A percentile compares a stretch with the other conserved stretches of the same genome.
Conservation (phyloP, 352 stramenopile genomes). For the Globisporangium irregulare region DNA sequence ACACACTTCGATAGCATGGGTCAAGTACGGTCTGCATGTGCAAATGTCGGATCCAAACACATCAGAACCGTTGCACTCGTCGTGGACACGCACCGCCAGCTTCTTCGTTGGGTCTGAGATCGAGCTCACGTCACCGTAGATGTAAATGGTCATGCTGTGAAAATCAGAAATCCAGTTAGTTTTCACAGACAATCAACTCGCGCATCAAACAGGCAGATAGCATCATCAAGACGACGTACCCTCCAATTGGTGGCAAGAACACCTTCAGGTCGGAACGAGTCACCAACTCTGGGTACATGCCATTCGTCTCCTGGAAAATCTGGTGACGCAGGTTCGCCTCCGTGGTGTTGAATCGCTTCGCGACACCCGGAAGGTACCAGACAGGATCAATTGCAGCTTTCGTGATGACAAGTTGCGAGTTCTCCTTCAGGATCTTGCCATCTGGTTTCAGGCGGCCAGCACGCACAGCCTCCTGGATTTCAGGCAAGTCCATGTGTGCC, state of each 20-base stretch:
- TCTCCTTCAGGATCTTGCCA: slow-evolving; percentile 93
- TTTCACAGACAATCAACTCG: background rate
- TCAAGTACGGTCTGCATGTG: slow-evolving; percentile 98
- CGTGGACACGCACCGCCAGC: slow-evolving; percentile 97
- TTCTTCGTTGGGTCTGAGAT: slow-evolving; percentile 98
- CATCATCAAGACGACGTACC: background rate
- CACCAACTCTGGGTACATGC: slow-evolving; percentile 99
- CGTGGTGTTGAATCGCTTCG: slow-evolving; percentile 97
- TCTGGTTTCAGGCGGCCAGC: slow-evolving; percentile 93
- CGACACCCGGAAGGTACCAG: slow-evolving; percentile 98
- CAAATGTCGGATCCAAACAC: slow-evolving; percentile 99
- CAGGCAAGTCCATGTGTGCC: slow-evolving; percentile 99
- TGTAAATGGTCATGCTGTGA: slow-evolving; percentile 93
- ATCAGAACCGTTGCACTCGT: slow-evolving; percentile 99
- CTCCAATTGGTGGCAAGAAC: slow-evolving; percentile 98
- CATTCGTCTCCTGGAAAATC: slow-evolving; percentile 99
- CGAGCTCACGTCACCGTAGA: slow-evolving; percentile 96
- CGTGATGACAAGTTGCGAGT: slow-evolving; percentile 90
- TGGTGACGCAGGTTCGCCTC: slow-evolving; percentile 94
- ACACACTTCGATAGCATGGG: slow-evolving; percentile 99
- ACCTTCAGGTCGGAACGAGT: slow-evolving; percentile 98
- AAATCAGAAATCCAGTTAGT: background rate
- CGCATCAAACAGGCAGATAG: background rate
- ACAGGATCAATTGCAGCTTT: slow-evolving; percentile 99
- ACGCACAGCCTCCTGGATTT: slow-evolving; percentile 95